Percentiles rank a stretch among this genome's conserved stretches.
These are phyloP conservation scores for Aspergillus haitiensis DNA, from an alignment of 495 filamentous ascomycete genomes.

Conservation along the genomic window DNA sequence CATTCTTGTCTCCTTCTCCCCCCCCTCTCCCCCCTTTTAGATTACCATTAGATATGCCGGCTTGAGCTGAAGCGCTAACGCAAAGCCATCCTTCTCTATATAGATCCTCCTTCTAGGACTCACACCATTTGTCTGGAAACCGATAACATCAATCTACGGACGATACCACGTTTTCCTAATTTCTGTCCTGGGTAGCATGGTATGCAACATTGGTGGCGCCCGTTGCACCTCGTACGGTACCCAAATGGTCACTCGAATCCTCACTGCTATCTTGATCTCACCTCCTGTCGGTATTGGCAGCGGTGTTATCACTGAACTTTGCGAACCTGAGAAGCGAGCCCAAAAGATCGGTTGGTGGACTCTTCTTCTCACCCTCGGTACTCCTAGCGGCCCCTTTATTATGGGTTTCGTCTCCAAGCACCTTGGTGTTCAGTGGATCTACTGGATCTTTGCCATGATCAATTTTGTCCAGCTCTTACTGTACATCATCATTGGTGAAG, in stretches of 20 bases:
- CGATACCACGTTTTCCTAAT: slow-evolving; percentile 33
- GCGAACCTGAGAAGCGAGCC: slow-evolving; percentile 29
- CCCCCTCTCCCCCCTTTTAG: neutral
- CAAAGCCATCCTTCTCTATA: neutral
- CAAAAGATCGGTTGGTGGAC: slow-evolving; percentile 38
- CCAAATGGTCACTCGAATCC: slow-evolving; percentile 32
- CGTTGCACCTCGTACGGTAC: slow-evolving; percentile 31
- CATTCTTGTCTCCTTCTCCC: neutral
- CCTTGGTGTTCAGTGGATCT: slow-evolving; percentile 36
- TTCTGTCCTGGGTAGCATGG: slow-evolving; percentile 34
- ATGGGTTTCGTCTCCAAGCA: slow-evolving; percentile 39
- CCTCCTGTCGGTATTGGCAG: slow-evolving; percentile 38
- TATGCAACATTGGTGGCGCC: slow-evolving; percentile 39
- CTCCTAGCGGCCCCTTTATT: slow-evolving; percentile 33
- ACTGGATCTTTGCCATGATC: slow-evolving; percentile 39
- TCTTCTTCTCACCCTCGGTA: slow-evolving; percentile 35
- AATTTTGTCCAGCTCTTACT: slow-evolving; percentile 32
- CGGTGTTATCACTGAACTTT: slow-evolving; percentile 34
- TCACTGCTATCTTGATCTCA: slow-evolving; percentile 35
- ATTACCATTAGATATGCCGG: neutral
- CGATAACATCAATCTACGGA: slow-evolving; percentile 32
- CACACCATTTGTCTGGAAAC: slow-evolving; percentile 35
- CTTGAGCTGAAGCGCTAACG: neutral
- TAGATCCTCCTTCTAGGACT: slow-evolving; percentile 37
- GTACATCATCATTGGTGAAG: slow-evolving; percentile 30